Conservation (phyloP, 768 basidiomycete genomes). For the Hygrocybe punicea region DNA sequence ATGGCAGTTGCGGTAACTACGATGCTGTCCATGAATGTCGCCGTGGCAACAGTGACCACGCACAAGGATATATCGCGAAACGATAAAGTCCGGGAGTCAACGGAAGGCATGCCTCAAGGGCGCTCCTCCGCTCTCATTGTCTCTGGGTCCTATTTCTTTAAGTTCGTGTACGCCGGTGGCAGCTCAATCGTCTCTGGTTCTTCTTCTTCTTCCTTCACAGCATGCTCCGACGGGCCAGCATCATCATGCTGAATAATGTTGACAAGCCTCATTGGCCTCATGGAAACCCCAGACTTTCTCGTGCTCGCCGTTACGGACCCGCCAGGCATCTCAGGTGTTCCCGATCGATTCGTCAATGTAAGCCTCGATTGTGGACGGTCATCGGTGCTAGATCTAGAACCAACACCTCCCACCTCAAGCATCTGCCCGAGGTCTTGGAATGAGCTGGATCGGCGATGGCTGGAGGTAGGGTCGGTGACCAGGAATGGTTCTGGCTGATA, state of each 20-base stretch:
- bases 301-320: conserved; percentile 18
- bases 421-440: conserved; percentile 13
- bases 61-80: neutral
- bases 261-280: conserved; percentile 60
- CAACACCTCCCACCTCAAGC: conserved; percentile 1
- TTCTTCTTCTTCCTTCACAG: conserved; percentile 32
- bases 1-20: too few species aligned
- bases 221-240: conserved; percentile 54
- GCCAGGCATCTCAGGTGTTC: conserved; percentile 7
- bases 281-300: conserved; percentile 46
- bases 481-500: conserved; percentile 76
- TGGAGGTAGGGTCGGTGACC: conserved; percentile 56
- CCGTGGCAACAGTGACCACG: neutral
- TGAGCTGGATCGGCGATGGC: conserved; percentile 45
- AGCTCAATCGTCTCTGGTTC: conserved; percentile 76
- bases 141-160: conserved; percentile 31
- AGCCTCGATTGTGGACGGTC: conserved; percentile 11
- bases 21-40: neutral
- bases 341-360: conserved; percentile 26
- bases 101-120: too few species aligned
- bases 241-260: conserved; percentile 86
- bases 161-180: conserved; percentile 77
- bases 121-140: too few species aligned
- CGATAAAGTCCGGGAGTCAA: neutral
- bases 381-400: neutral